Base-by-base conservation (phyloP, 257 asterid species). In the Rhazya stricta region DNA sequence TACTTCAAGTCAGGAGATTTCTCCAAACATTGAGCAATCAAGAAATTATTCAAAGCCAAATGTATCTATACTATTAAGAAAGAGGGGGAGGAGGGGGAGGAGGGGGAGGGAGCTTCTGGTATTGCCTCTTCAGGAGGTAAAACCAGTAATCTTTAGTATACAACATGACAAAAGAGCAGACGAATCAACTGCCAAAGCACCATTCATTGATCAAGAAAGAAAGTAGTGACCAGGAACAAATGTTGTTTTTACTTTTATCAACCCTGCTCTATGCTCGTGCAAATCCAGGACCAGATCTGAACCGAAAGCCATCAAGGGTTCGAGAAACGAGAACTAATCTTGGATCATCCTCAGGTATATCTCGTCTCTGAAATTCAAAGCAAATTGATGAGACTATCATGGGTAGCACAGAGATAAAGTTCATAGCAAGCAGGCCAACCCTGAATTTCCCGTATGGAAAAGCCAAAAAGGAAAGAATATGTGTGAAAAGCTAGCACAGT, bases 301-400 rank as follows among this genome's bases (percentile, higher is more conserved):
- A 57, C 66, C 85, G 79, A 71, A 84, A 75, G 72, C 83, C 76
- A 71, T 85, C 76, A 27, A 79, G 84, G 69, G 89, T 83, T 57
- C 42, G 67, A 25, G 88, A 78, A 32, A 95, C 98, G 42, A 51
- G 37, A 80, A 79, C 4, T 81, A 92, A 78, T 69, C 98, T 86
- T 21, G 96, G 96, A 84, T 95, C 99, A 80, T 91, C 97, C 76
- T 81, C 92, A 0, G 99, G 94, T 86, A 95, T 81, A 85, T 89
- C 91, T 76, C 97, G 85, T 79, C 81, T 86, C 99, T 92, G 92
- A 76, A 77, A 87, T 56, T 61, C 51, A 32, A 69, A 48, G 62
- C 45, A 48, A 68, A 71, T 56, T 39, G 15, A 42, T 32, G n/a
- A 65, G 58, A 16, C 15, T 57, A 42, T 74, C 72, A 45, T 63